These are phyloP conservation scores for Colletotrichum tabaci DNA, from an alignment of 2,329 filamentous ascomycete species.

Conservation along the genomic window DNA sequence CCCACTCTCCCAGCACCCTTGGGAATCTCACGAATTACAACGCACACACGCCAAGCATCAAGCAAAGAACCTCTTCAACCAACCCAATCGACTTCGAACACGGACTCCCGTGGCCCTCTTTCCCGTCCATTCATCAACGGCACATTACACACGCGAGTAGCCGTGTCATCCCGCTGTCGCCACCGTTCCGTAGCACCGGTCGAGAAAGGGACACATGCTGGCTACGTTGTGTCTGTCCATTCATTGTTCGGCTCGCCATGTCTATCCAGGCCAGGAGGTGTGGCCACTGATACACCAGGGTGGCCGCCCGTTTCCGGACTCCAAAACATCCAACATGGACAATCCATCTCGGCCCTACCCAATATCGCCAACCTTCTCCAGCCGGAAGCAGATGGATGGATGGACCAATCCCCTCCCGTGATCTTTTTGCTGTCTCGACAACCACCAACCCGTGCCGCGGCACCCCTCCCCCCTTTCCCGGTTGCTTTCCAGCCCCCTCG, in stretches of 20 bases:
- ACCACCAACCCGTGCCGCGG: neutral
- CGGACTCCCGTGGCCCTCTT: slow-evolving; percentile 8
- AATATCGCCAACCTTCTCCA: neutral
- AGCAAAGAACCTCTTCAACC: neutral
- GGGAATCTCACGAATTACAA: neutral
- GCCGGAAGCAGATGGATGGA: neutral
- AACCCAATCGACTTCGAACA: slow-evolving; percentile 17
- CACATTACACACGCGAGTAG: slow-evolving; percentile 25
- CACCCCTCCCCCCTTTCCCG: neutral
- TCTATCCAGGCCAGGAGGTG: no score
- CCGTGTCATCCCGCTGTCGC: slow-evolving; percentile 5
- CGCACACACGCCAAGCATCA: neutral
- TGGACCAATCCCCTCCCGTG: neutral
- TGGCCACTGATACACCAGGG: no score
- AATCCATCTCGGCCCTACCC: no score
- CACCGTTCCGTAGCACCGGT: slow-evolving; percentile 22
- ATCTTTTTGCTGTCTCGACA: neutral
- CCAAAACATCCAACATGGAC: no score
- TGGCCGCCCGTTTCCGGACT: neutral
- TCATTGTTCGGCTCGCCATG: neutral
- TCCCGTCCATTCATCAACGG: slow-evolving; percentile 33
- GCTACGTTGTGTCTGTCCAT: slow-evolving; percentile 5
- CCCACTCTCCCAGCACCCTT: neutral
- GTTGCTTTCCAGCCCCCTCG: neutral
- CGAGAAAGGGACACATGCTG: neutral